These are phyloP conservation scores for Pseudocercospora eumusae DNA, from an alignment of 2,329 filamentous ascomycete species.

Conservation along the genomic window DNA sequence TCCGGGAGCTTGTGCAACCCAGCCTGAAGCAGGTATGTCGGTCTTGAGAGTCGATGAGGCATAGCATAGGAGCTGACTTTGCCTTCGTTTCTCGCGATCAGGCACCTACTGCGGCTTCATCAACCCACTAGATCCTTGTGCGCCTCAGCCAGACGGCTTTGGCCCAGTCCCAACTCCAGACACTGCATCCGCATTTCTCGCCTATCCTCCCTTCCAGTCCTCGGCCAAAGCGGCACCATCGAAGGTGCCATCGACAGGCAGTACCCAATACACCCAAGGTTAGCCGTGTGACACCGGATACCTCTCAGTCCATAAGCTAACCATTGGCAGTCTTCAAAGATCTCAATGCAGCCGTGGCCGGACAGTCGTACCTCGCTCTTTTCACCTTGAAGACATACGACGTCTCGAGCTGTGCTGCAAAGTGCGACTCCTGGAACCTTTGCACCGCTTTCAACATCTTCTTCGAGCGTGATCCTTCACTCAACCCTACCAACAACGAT, in stretches of 20 bases:
- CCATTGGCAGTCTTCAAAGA: constrained; percentile 26
- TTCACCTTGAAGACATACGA: constrained; percentile 31
- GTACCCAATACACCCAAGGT: constrained; percentile 23
- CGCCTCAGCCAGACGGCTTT: constrained; percentile 42
- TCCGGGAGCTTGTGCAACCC: constrained; percentile 34
- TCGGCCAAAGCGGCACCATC: constrained; percentile 30
- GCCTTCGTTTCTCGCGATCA: not conserved
- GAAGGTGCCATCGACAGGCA: constrained; percentile 23
- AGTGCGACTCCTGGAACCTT: constrained; percentile 29
- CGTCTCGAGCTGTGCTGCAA: constrained; percentile 25
- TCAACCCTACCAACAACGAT: constrained; percentile 31
- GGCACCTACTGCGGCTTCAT: constrained; percentile 43
- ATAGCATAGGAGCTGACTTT: not conserved
- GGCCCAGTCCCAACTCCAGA: constrained; percentile 36
- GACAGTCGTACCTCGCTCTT: constrained; percentile 30
- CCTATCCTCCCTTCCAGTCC: constrained; percentile 23
- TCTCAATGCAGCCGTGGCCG: constrained; percentile 25
- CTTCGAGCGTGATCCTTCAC: constrained; percentile 30
- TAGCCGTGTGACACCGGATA: not conserved
- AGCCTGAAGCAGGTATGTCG: constrained; percentile 34
- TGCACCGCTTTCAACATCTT: constrained; percentile 32
- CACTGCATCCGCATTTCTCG: constrained; percentile 33
- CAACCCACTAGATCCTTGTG: constrained; percentile 43
- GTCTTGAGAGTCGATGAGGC: not conserved
- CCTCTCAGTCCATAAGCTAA: not conserved